Conservation (phyloP, 1,139 yeast genomes). For the Entelexis sorbosivorans region DNA sequence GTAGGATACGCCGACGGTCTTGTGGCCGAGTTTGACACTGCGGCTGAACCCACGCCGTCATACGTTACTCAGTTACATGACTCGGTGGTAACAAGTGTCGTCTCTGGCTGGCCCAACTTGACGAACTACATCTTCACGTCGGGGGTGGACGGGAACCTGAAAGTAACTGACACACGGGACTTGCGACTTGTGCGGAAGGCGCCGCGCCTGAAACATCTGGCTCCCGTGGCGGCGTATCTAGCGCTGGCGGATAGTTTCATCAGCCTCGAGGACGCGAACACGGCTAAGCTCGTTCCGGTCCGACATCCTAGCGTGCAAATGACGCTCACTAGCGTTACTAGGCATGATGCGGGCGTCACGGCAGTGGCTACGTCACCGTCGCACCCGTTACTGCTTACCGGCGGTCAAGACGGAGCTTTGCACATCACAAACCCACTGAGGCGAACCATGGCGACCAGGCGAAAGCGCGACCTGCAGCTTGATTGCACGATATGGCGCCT, state of each 20-base stretch:
- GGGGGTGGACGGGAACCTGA: conserved; percentile 37
- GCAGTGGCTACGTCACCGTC: conserved; percentile 34
- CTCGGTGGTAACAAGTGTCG: conserved; percentile 41
- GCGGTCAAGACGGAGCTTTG: conserved; percentile 52
- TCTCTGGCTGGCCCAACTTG: conserved; percentile 35
- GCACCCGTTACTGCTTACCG: conserved; percentile 55
- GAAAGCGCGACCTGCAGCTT: conserved; percentile 29
- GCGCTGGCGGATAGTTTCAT: conserved; percentile 35
- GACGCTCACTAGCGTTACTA: conserved; percentile 32
- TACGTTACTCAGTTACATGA: conserved; percentile 40
- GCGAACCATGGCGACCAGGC: conserved; percentile 35
- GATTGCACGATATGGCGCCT: conserved; percentile 29
- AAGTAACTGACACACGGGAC: conserved; percentile 25
- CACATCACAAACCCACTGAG: conserved; percentile 37
- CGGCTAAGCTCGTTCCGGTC: conserved; percentile 32
- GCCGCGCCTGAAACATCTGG: conserved; percentile 30
- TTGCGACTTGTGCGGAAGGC: conserved; percentile 32
- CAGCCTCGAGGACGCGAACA: conserved; percentile 35
- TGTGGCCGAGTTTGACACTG: conserved; percentile 47
- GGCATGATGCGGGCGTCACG: conserved; percentile 35
- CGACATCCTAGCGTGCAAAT: conserved; percentile 29
- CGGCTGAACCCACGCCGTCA: conserved; percentile 35
- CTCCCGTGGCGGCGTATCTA: conserved; percentile 29
- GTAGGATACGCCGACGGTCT: conserved; percentile 60
- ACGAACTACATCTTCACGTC: conserved; percentile 39